Conservation (phyloP, 2,329 filamentous ascomycete genomes). For the Sporothrix humicola region DNA sequence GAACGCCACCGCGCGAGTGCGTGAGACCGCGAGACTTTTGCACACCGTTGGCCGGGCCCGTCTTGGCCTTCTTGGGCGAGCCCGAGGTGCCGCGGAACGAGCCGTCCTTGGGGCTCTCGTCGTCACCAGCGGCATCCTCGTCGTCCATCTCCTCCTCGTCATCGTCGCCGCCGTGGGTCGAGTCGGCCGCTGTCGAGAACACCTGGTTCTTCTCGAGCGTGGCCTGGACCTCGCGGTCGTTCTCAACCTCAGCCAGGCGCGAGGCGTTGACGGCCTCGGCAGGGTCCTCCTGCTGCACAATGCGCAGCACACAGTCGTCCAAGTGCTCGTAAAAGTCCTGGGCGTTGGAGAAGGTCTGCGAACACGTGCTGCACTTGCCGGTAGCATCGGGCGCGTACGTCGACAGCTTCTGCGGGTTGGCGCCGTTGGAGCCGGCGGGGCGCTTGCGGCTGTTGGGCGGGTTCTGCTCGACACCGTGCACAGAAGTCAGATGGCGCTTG, state of each 20-base stretch:
- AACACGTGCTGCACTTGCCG: conserved; percentile 95
- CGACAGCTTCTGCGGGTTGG: conserved; percentile 66
- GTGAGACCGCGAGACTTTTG: conserved; percentile 76
- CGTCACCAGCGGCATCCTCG: conserved; percentile 60
- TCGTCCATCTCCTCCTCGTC: conserved; percentile 56
- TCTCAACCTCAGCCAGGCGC: conserved; percentile 68
- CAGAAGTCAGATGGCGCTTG: conserved; percentile 88
- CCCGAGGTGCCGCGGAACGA: conserved; percentile 39
- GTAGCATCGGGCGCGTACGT: conserved; percentile 78
- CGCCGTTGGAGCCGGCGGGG: conserved; percentile 46
- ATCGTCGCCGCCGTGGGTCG: conserved; percentile 49
- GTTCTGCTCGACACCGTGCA: conserved; percentile 91
- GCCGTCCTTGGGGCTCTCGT: conserved; percentile 48
- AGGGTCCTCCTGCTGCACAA: conserved; percentile 73
- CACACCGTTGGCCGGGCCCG: conserved; percentile 61
- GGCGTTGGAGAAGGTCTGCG: conserved; percentile 85
- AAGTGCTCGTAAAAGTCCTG: conserved; percentile 99
- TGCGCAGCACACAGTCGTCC: conserved; percentile 74
- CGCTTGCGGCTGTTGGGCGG: conserved; percentile 85
- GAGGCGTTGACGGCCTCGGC: conserved; percentile 71
- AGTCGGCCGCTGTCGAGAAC: conserved; percentile 52
- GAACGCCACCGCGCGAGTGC: conserved; percentile 75
- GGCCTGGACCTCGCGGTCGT: conserved; percentile 66
- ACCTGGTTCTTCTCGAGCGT: conserved; percentile 69
- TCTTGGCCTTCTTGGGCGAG: conserved; percentile 57